phyloP scores from a whole-genome alignment of 2,329 filamentous ascomycete genomes.

The Escovopsis weberi region DNA sequence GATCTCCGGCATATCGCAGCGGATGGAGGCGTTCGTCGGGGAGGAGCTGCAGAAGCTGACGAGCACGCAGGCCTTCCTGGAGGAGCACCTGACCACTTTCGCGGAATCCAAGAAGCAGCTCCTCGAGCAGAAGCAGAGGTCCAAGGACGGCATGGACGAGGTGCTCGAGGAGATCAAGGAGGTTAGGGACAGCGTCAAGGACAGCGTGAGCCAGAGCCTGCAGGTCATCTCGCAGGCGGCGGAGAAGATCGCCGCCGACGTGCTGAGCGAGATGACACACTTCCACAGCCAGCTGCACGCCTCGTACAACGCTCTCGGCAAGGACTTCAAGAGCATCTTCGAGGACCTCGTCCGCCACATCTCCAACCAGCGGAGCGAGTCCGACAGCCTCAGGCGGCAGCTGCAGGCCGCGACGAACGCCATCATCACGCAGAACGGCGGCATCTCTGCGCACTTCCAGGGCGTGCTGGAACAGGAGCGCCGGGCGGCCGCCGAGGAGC shows the following conservation, averaged over 20 bases:
- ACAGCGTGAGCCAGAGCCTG: conserved; percentile 69
- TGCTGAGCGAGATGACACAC: conserved; percentile 68
- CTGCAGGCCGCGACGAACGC: conserved; percentile 55
- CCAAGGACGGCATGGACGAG: conserved; percentile 77
- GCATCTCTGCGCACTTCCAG: conserved; percentile 51
- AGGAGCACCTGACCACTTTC: conserved; percentile 54
- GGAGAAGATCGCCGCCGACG: conserved; percentile 77
- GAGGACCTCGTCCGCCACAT: conserved; percentile 66
- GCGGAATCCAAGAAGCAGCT: conserved; percentile 53
- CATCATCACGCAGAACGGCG: conserved; percentile 52
- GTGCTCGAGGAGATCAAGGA: conserved; percentile 83
- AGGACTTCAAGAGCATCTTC: conserved; percentile 76
- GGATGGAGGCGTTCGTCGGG: conserved; percentile 64
- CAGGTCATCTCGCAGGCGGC: conserved; percentile 72
- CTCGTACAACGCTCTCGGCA: conserved; percentile 71
- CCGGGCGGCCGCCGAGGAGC: conserved; percentile 55
- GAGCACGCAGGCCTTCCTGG: conserved; percentile 53
- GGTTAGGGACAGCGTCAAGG: conserved; percentile 79
- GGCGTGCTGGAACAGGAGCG: conserved; percentile 64
- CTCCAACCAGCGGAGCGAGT: conserved; percentile 61
- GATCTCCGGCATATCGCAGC: conserved; percentile 49
- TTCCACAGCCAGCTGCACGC: conserved; percentile 70
- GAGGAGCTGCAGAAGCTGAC: conserved; percentile 60
- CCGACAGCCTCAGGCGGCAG: conserved; percentile 56
- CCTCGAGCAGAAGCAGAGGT: conserved; percentile 49